These are phyloP conservation scores for Apiotrichum sp. DNA, from an alignment of 1,284 basidiomycete genomes.

Conservation along the genomic window DNA sequence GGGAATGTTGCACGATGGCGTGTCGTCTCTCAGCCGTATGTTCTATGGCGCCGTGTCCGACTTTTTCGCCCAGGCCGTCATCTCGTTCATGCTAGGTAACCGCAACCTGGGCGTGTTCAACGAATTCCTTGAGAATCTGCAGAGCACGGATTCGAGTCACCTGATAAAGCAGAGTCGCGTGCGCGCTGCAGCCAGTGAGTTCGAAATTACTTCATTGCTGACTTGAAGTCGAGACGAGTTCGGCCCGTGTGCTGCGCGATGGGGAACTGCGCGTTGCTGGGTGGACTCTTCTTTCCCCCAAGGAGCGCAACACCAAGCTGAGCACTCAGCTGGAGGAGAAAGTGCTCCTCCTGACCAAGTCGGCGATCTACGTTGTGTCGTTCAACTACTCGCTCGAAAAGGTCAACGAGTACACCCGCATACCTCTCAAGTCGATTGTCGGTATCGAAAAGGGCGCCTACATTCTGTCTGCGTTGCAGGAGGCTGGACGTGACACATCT, in stretches of 20 bases:
- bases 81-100: constrained; percentile 81
- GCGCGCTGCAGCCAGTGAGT: constrained; percentile 67
- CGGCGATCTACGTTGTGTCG: constrained; percentile 63
- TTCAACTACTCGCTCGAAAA: constrained; percentile 90
- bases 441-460: constrained; percentile 69
- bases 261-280: constrained; percentile 74
- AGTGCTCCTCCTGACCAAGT: constrained; percentile 66
- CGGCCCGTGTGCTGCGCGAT: constrained; percentile 70
- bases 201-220: constrained; percentile 6
- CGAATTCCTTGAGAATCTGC: constrained; percentile 78
- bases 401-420: constrained; percentile 78
- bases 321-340: constrained; percentile 85
- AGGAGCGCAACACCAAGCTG: constrained; percentile 64
- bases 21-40: constrained; percentile 77
- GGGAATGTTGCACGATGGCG: constrained; percentile 83
- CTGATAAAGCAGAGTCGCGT: constrained; percentile 80
- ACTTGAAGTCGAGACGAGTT: constrained; percentile 63
- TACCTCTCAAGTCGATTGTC: constrained; percentile 77
- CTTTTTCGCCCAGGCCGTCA: constrained; percentile 93
- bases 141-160: constrained; percentile 82
- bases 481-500: constrained; percentile 72
- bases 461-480: constrained; percentile 81
- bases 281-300: constrained; percentile 87
- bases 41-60: constrained; percentile 63
- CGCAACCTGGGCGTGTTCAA: constrained; percentile 78